phyloP scores from a whole-genome alignment of 768 basidiomycete species.

The Tylopilus rubrobrunneus region DNA sequence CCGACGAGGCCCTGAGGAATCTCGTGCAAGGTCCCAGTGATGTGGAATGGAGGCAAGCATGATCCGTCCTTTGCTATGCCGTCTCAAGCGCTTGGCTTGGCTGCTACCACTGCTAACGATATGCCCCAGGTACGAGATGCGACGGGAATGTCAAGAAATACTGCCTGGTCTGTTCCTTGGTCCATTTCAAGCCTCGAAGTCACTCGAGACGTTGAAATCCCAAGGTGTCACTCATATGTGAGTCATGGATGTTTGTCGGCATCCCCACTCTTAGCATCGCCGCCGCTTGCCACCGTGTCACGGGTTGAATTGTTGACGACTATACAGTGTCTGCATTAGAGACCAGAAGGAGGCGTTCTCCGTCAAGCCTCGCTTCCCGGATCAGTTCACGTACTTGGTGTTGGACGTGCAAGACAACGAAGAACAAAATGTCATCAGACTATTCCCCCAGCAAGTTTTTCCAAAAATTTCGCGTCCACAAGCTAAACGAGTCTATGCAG shows the following conservation, averaged over 20 bases:
- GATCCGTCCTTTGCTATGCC: neutral
- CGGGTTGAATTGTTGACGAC: neutral
- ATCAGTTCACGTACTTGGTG: slow-evolving; percentile 71
- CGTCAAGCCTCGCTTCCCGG: slow-evolving; percentile 80
- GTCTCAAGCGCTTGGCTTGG: neutral
- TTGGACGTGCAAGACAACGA: slow-evolving; percentile 90
- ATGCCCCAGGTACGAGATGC: slow-evolving; percentile 82
- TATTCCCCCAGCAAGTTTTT: slow-evolving; percentile 73
- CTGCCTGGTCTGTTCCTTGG: slow-evolving; percentile 78
- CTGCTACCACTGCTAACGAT: slow-evolving; percentile 10
- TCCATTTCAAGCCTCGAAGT: slow-evolving; percentile 86
- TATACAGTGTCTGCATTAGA: slow-evolving; percentile 75
- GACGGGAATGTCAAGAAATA: slow-evolving; percentile 92
- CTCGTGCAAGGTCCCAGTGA: slow-evolving; percentile 78
- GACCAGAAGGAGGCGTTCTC: slow-evolving; percentile 90
- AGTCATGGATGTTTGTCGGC: slow-evolving; percentile 6
- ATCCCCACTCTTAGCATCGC: neutral
- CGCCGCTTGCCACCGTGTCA: neutral
- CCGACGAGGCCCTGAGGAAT: slow-evolving; percentile 44
- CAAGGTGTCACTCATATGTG: slow-evolving; percentile 85
- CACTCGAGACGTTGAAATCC: slow-evolving; percentile 58
- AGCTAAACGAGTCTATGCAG: slow-evolving; percentile 34
- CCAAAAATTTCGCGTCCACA: neutral
- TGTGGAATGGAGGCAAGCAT: slow-evolving; percentile 74
- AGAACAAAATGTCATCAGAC: slow-evolving; percentile 89